These are phyloP conservation scores for Peronosclerospora sorghi DNA, from an alignment of 352 stramenopile genomes.

Conservation along the genomic window DNA sequence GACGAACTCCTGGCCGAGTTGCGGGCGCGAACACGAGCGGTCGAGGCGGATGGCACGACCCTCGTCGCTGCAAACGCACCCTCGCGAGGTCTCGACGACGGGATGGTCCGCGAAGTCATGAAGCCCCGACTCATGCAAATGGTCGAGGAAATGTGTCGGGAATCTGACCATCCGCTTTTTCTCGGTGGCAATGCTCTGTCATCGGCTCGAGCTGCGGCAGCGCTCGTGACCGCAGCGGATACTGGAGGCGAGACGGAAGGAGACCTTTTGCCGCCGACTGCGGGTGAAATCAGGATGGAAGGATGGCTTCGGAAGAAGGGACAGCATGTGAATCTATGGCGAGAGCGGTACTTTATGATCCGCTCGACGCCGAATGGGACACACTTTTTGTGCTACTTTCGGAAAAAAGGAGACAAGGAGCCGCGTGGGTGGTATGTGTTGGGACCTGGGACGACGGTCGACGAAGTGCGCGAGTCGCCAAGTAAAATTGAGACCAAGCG, in stretches of 20 bases:
- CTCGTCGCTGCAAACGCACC: conserved; percentile 5
- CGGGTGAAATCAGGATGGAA: conserved; percentile 76
- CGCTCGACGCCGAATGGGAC: conserved; percentile 66
- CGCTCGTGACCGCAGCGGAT: not conserved
- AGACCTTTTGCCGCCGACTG: conserved; percentile 11
- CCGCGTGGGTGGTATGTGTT: conserved; percentile 74
- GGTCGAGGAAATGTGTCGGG: conserved; percentile 63
- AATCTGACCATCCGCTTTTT: conserved; percentile 36
- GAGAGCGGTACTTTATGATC: conserved; percentile 84
- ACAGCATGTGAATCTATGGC: conserved; percentile 78
- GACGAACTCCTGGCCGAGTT: conserved; percentile 52
- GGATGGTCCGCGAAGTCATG: conserved; percentile 49
- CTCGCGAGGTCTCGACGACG: conserved; percentile 34
- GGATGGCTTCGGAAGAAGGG: conserved; percentile 81
- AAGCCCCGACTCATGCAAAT: conserved; percentile 68
- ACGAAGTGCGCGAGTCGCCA: conserved; percentile 73
- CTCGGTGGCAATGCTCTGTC: not conserved
- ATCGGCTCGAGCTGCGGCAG: conserved; percentile 6
- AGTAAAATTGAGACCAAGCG: conserved; percentile 84
- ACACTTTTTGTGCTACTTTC: conserved; percentile 76
- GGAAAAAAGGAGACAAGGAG: conserved; percentile 78
- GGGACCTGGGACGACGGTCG: conserved; percentile 65
- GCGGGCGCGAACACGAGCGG: conserved; percentile 14
- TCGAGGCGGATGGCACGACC: conserved; percentile 9
- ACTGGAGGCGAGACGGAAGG: conserved; percentile 3